These are phyloP conservation scores for Colletotrichum plurivorum DNA, from an alignment of 2,329 filamentous ascomycete species.

Conservation along the genomic window DNA sequence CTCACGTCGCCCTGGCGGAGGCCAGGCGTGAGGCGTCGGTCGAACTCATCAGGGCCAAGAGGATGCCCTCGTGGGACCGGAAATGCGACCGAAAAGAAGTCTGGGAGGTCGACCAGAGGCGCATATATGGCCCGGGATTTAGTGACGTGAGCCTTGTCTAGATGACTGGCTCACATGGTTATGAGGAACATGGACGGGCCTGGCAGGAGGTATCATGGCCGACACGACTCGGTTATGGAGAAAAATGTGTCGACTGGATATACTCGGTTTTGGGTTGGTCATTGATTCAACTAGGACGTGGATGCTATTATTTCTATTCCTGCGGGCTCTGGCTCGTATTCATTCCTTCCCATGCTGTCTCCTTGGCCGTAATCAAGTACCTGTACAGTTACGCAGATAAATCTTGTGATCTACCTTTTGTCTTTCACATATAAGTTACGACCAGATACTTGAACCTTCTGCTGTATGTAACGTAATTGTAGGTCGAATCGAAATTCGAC, in stretches of 20 bases:
- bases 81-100: constrained; percentile 21
- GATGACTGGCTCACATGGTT: constrained; percentile 29
- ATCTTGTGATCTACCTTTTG: too few relatives aligned
- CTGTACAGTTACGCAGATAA: neutral
- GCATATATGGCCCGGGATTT: constrained; percentile 38
- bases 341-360: constrained; percentile 16
- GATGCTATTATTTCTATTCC: constrained; percentile 36
- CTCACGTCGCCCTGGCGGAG: constrained; percentile 30
- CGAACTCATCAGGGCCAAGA: constrained; percentile 30
- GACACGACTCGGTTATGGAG: constrained; percentile 11
- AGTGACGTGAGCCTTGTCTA: constrained; percentile 41
- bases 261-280: constrained; percentile 30
- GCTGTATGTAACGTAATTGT: too few relatives aligned
- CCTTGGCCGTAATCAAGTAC: neutral
- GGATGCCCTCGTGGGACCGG: constrained; percentile 37
- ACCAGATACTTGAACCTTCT: too few relatives aligned
- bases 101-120: constrained; percentile 37
- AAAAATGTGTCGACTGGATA: constrained; percentile 25
- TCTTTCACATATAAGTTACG: too few relatives aligned
- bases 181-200: neutral
- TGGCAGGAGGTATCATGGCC: constrained; percentile 1
- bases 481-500: too few relatives aligned
- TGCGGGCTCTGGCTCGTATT: constrained; percentile 25
- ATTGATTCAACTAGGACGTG: constrained; percentile 31
- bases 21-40: constrained; percentile 35